Evolutionary conservation across 75 land plant genomes (phyloP).

Genomic region (Azolla pinnata): DNA sequence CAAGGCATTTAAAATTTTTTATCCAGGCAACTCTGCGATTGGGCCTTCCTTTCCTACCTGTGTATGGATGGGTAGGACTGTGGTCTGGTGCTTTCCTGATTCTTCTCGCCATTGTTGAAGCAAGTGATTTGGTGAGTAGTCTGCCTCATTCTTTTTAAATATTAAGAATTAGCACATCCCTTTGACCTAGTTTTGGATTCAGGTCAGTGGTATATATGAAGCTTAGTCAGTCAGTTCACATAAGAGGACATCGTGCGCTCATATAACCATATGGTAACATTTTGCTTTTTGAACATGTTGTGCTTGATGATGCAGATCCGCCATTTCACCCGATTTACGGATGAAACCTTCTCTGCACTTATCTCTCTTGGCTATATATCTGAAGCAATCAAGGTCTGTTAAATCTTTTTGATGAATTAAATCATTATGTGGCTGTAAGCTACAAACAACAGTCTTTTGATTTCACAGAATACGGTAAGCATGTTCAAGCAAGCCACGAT

Average conservation of each 20-base stretch:
- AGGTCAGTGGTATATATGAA: no score
- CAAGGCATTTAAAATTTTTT: neutral
- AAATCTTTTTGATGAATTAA: neutral
- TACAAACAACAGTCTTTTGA: no score
- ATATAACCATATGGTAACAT: no score
- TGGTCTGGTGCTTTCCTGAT: conserved; percentile 23
- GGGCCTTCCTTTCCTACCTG: conserved; percentile 18
- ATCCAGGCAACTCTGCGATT: conserved; percentile 16
- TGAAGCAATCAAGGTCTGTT: conserved; percentile 19
- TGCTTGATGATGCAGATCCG: conserved; percentile 7
- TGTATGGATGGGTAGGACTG: conserved; percentile 28
- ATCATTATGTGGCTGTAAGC: no score
- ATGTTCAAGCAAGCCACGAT: conserved; percentile 9
- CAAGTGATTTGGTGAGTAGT: conserved; percentile 17
- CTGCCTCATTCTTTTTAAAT: no score
- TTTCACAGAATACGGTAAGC: conserved; percentile 14
- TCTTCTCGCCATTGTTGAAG: conserved; percentile 14
- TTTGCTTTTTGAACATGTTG: no score
- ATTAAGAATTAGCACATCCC: no score
- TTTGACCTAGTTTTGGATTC: no score
- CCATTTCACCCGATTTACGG: conserved; percentile 23
- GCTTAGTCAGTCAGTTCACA: no score
- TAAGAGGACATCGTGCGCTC: no score
- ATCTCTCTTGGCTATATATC: conserved; percentile 26
- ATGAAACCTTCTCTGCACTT: conserved; percentile 20